These are phyloP conservation scores for Solanum gracilifrons DNA, from an alignment of 257 asterid species.

Conservation along the genomic window DNA sequence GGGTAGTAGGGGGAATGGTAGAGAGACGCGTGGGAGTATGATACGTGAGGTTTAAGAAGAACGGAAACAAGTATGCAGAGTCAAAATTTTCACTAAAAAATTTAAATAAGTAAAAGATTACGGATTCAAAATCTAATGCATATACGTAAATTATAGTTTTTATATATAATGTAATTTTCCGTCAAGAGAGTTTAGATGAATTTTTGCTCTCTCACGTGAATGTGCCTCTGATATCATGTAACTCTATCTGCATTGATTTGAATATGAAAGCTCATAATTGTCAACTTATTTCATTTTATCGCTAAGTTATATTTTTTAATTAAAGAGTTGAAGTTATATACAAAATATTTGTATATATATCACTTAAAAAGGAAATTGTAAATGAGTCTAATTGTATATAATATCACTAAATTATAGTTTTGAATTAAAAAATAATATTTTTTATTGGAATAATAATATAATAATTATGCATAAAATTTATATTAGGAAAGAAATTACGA, in stretches of 20 bases:
- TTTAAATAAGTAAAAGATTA: fast-evolving
- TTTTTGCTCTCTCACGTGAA: neutral
- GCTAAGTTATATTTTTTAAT: neutral
- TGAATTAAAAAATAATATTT: no score
- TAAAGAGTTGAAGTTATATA: no score
- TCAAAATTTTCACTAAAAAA: no score
- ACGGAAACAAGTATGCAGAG: fast-evolving
- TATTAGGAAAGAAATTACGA: neutral
- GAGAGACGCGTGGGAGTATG: conserved; percentile 47
- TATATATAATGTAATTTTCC: neutral
- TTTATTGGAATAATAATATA: no score
- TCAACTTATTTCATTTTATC: neutral
- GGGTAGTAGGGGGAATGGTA: neutral
- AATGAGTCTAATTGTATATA: no score
- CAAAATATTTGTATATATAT: neutral
- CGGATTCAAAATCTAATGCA: no score
- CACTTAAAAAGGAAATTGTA: no score
- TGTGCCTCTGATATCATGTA: neutral
- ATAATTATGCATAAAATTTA: neutral
- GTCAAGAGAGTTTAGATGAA: neutral
- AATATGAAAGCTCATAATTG: neutral
- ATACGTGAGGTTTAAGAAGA: conserved; percentile 32
- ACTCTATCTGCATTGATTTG: neutral
- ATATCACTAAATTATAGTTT: no score
- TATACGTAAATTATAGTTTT: neutral